Conservation (phyloP, 139 green algal genomes). For the Mesotaenium endlicherianum region DNA sequence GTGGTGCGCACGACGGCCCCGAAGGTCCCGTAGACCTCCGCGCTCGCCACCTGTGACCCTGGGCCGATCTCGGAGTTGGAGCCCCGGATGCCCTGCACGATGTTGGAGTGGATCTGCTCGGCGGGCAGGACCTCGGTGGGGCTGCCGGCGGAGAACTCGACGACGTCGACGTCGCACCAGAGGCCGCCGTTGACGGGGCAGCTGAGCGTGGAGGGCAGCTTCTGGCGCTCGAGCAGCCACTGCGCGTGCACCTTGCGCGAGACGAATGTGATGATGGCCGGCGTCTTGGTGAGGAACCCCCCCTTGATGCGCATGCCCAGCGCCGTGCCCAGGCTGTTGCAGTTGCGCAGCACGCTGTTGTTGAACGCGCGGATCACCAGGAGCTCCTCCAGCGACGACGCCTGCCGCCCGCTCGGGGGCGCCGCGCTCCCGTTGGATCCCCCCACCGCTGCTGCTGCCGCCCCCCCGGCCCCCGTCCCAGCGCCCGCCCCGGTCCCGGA, state of each 20-base stretch:
- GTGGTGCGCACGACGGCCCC: not conserved
- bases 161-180: conserved; percentile 21
- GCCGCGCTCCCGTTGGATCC: not conserved
- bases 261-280: conserved; percentile 18
- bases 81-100: not conserved
- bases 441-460: no score
- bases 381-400: conserved; percentile 2
- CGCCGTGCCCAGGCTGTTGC: conserved; percentile 9
- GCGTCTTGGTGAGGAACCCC: not conserved
- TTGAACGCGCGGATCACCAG: conserved; percentile 24
- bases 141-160: not conserved
- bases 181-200: conserved; percentile 1
- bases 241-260: not conserved
- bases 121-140: not conserved
- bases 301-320: not conserved
- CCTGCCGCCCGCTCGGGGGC: not conserved
- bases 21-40: conserved; percentile 1
- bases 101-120: no score
- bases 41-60: not conserved
- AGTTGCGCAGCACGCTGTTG: not conserved
- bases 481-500: no score
- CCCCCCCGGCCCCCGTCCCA: no score
- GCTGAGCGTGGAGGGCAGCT: not conserved
- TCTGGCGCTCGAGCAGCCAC: conserved; percentile 5
- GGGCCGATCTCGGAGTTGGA: not conserved